These are phyloP conservation scores for Fusarium avenaceum DNA, from an alignment of 2,329 filamentous ascomycete species.

Conservation along the genomic window DNA sequence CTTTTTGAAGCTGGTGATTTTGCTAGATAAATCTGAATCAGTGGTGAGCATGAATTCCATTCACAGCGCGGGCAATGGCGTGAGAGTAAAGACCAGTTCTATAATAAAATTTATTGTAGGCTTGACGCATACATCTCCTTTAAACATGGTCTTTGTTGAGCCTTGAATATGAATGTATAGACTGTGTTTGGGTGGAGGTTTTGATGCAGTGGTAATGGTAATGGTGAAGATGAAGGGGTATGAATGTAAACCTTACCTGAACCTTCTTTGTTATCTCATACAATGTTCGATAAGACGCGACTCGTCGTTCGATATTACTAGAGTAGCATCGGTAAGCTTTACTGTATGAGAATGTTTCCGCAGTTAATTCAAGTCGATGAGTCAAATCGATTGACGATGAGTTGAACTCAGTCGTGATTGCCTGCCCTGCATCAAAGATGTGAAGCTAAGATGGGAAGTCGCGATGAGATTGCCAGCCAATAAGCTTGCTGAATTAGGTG, in stretches of 20 bases:
- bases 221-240: not conserved
- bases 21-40: slow-evolving; percentile 6
- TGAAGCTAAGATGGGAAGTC: slow-evolving; percentile 37
- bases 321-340: not conserved
- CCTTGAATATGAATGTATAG: too few relatives aligned
- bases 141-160: not conserved
- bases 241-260: slow-evolving; percentile 24
- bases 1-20: not conserved
- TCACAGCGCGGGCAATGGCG: slow-evolving; percentile 18
- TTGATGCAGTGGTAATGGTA: slow-evolving; percentile 7
- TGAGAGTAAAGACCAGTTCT: not conserved
- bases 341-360: slow-evolving; percentile 5
- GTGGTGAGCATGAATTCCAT: slow-evolving; percentile 31
- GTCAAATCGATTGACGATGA: slow-evolving; percentile 24
- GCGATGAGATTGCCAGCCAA: slow-evolving; percentile 44
- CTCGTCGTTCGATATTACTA: not conserved
- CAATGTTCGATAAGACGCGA: slow-evolving; percentile 10
- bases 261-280: slow-evolving; percentile 33
- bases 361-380: slow-evolving; percentile 8
- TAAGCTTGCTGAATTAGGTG: slow-evolving; percentile 26
- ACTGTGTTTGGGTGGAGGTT: not conserved
- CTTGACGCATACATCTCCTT: not conserved
- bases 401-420: slow-evolving; percentile 24
- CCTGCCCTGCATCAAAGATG: slow-evolving; percentile 28
- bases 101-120: not conserved